Conservation (phyloP, 2,329 filamentous ascomycete species). For the Phialophora chinensis region DNA sequence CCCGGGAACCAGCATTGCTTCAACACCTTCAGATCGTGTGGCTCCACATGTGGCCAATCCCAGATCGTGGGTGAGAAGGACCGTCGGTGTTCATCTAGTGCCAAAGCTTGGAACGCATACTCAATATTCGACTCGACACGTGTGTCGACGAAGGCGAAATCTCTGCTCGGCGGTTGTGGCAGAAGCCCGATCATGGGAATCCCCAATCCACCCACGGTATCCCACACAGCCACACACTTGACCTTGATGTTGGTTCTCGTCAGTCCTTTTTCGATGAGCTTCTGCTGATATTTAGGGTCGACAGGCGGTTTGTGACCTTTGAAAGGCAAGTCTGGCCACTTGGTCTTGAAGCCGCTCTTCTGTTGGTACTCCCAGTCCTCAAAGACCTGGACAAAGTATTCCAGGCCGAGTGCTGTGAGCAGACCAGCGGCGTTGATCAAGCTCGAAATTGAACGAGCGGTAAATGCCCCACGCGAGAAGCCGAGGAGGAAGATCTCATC, state of each 20-base stretch:
- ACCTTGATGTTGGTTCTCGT: conserved; percentile 39
- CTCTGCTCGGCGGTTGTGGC: conserved; percentile 37
- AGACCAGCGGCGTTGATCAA: conserved; percentile 46
- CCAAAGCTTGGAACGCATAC: conserved; percentile 45
- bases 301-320: conserved; percentile 35
- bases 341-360: conserved; percentile 33
- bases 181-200: conserved; percentile 42
- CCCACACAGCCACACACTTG: conserved; percentile 45
- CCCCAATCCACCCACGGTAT: conserved; percentile 45
- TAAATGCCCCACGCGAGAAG: conserved; percentile 49
- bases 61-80: conserved; percentile 44
- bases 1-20: conserved; percentile 58
- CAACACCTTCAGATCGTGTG: conserved; percentile 42
- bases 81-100: conserved; percentile 43
- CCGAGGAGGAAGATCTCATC: conserved; percentile 49
- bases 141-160: conserved; percentile 45
- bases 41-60: conserved; percentile 43
- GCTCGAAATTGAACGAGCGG: conserved; percentile 46
- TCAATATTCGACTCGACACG: conserved; percentile 43
- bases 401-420: conserved; percentile 39
- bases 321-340: conserved; percentile 39
- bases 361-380: conserved; percentile 41
- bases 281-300: conserved; percentile 33
- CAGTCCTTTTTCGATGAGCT: conserved; percentile 34
- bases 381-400: conserved; percentile 38